Conservation (phyloP, 169 alveolate genomes). For the Theileria orientalis region DNA sequence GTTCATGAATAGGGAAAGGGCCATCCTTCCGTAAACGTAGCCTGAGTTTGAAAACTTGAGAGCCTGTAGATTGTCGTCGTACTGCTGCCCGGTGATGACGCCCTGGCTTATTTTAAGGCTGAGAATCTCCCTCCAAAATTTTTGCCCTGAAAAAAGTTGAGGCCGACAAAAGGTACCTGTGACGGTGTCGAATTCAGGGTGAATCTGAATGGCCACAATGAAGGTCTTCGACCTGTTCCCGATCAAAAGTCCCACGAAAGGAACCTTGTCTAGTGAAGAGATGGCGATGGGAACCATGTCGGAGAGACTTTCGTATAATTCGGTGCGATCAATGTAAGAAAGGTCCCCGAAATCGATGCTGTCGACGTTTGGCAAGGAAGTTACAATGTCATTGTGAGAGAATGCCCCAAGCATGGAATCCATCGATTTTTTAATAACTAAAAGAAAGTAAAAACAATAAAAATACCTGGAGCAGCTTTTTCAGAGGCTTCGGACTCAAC, state of each 20-base stretch:
- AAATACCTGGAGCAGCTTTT: too few relatives aligned
- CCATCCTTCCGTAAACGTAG: slow-evolving; percentile 19
- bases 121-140: background rate
- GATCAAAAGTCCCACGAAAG: slow-evolving; percentile 5
- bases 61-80: background rate
- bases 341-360: slow-evolving; percentile 19
- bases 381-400: slow-evolving; percentile 28
- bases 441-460: too few relatives aligned
- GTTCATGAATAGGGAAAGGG: slow-evolving; percentile 10
- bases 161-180: background rate
- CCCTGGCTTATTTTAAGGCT: slow-evolving; percentile 7
- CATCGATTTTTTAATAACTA: background rate
- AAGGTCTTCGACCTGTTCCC: slow-evolving; percentile 2
- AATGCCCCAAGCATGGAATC: slow-evolving; percentile 1
- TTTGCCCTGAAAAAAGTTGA: background rate
- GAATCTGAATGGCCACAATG: slow-evolving; percentile 14
- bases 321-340: background rate
- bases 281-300: background rate
- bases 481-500: too few relatives aligned
- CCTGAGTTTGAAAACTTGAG: slow-evolving; percentile 26
- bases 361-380: slow-evolving; percentile 2
- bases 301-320: background rate
- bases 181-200: slow-evolving; percentile 26
- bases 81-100: slow-evolving; percentile 4
- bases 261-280: background rate